phyloP scores from a whole-genome alignment of 352 stramenopile genomes.

The Globisporangium polare region DNA sequence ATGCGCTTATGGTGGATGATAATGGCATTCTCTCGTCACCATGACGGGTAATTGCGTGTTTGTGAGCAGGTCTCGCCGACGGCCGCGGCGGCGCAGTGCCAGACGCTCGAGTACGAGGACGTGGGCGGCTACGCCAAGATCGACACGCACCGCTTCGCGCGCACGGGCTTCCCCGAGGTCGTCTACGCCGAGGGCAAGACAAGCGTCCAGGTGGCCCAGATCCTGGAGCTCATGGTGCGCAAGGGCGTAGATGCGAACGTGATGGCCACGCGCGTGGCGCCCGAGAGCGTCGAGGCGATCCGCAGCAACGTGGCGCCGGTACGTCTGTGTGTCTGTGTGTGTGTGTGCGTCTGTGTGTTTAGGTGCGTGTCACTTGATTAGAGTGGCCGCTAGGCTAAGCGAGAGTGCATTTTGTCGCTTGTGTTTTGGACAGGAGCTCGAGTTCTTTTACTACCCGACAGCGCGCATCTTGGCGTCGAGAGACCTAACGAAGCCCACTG shows the following conservation, averaged over 20 bases:
- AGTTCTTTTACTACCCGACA: constrained; percentile 61
- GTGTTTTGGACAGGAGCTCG: constrained; percentile 18
- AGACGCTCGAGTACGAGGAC: constrained; percentile 45
- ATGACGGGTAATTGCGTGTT: neutral
- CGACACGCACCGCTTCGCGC: constrained; percentile 80
- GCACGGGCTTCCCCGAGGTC: constrained; percentile 95
- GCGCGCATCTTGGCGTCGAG: constrained; percentile 70
- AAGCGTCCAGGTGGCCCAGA: constrained; percentile 80
- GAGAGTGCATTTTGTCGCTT: neutral
- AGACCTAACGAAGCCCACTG: constrained; percentile 13
- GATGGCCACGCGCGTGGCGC: constrained; percentile 82
- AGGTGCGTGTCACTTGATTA: neutral
- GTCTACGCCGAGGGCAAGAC: constrained; percentile 95
- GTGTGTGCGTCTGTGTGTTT: constrained; percentile 22
- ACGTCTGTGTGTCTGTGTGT: neutral
- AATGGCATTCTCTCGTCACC: neutral
- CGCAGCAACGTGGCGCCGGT: constrained; percentile 33
- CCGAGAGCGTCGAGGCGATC: constrained; percentile 38
- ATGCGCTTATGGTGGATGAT: neutral
- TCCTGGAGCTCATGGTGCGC: constrained; percentile 88
- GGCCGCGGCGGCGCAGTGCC: constrained; percentile 22
- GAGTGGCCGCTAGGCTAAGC: neutral
- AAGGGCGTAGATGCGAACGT: constrained; percentile 46
- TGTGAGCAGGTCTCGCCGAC: constrained; percentile 22
- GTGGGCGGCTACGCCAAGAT: constrained; percentile 75